Evolutionary conservation across 352 stramenopile genomes (phyloP).

Genomic region (Globisporangium cystogenes): DNA sequence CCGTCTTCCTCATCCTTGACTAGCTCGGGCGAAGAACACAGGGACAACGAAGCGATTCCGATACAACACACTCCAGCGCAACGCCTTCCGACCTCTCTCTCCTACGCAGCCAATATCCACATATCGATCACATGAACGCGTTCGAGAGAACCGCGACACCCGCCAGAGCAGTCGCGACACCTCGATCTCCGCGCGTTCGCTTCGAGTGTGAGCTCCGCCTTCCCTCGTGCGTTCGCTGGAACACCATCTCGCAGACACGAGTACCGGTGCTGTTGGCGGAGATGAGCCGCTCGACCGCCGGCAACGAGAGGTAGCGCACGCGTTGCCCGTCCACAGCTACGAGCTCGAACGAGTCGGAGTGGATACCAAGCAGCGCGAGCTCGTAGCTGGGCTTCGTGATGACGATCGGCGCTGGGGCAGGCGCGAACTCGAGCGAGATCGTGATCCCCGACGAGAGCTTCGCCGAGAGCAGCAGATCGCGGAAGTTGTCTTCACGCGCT

Average conservation of each 20-base stretch:
- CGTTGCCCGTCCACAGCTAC: slow-evolving; percentile 1
- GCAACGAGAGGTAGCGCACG: slow-evolving; percentile 8
- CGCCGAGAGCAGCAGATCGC: background rate
- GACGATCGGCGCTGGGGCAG: slow-evolving; percentile 1
- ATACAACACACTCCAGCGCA: too few species aligned
- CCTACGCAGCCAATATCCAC: too few species aligned
- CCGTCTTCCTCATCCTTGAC: too few species aligned
- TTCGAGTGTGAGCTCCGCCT: background rate
- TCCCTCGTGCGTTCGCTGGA: slow-evolving; percentile 1
- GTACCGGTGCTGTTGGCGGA: background rate
- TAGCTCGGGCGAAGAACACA: too few species aligned
- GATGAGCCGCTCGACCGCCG: slow-evolving; percentile 6
- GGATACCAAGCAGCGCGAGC: slow-evolving; percentile 7
- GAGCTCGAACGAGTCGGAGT: slow-evolving; percentile 4
- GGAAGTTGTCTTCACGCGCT: slow-evolving; percentile 6
- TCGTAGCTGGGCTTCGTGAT: slow-evolving; percentile 9
- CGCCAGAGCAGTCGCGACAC: slow-evolving; percentile 1
- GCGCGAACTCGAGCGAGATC: slow-evolving; percentile 5
- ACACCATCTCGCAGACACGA: slow-evolving; percentile 6
- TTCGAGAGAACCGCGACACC: slow-evolving; percentile 5
- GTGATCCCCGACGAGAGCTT: slow-evolving; percentile 7
- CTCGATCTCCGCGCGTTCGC: background rate
- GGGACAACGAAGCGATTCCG: too few species aligned
- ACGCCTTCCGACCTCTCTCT: background rate
- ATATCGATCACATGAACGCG: slow-evolving; percentile 1